These are phyloP conservation scores for Xylariaceae sp. DNA, from an alignment of 2,329 filamentous ascomycete species.

Conservation along the genomic window DNA sequence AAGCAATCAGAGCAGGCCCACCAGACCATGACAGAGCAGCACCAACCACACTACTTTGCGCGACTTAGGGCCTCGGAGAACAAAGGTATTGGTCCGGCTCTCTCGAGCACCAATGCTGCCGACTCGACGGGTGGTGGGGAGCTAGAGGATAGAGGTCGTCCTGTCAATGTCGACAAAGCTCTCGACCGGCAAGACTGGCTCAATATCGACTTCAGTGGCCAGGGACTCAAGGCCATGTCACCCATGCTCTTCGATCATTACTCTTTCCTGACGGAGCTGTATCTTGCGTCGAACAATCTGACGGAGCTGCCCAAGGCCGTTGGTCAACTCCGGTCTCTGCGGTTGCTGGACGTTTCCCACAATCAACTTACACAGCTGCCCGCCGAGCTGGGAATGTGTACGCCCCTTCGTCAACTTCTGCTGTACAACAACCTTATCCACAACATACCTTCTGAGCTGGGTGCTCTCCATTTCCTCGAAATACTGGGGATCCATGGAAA, in stretches of 20 bases:
- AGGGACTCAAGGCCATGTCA: constrained; percentile 79
- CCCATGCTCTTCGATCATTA: constrained; percentile 72
- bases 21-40: constrained; percentile 62
- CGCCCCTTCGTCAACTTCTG: constrained; percentile 75
- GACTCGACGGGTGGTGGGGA: constrained; percentile 46
- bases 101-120: constrained; percentile 39
- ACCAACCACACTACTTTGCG: constrained; percentile 64
- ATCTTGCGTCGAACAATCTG: constrained; percentile 89
- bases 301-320: constrained; percentile 71
- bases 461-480: constrained; percentile 81
- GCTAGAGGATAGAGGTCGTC: constrained; percentile 48
- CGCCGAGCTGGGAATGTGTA: constrained; percentile 92
- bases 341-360: constrained; percentile 77
- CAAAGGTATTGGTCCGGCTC: constrained; percentile 53
- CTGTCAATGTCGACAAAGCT: constrained; percentile 58
- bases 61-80: constrained; percentile 63
- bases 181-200: constrained; percentile 78
- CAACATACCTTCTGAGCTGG: constrained; percentile 76
- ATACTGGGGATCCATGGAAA: constrained; percentile 90
- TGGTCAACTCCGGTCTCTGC: constrained; percentile 73
- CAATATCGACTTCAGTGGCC: constrained; percentile 91
- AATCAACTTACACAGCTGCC: constrained; percentile 80
- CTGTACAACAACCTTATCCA: constrained; percentile 87
- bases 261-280: constrained; percentile 82
- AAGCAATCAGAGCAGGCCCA: constrained; percentile 68